Percentiles rank a stretch among this genome's conserved stretches.
These are phyloP conservation scores for Phialemonium atrogriseum DNA, from an alignment of 2,329 filamentous ascomycete genomes.

Conservation along the genomic window DNA sequence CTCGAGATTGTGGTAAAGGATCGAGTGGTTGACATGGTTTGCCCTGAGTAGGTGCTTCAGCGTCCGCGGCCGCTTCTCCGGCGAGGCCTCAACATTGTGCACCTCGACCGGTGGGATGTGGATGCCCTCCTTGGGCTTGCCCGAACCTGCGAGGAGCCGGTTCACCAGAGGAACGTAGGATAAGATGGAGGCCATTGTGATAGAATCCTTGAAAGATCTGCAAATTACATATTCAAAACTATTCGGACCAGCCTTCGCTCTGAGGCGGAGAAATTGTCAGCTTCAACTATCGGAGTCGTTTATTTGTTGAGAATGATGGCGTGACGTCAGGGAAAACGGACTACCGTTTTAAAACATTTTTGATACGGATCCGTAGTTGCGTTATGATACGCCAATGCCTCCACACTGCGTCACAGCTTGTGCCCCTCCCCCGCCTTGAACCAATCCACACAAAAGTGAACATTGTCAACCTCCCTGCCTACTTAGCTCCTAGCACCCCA, in stretches of 20 bases:
- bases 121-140: slow-evolving; percentile 28
- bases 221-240: too few relatives aligned
- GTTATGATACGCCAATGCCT: too few relatives aligned
- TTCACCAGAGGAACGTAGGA: slow-evolving; percentile 21
- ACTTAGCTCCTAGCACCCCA: not conserved
- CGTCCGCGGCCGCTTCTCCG: slow-evolving; percentile 71
- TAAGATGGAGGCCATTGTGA: slow-evolving; percentile 15
- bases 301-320: not conserved
- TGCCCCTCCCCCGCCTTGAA: slow-evolving; percentile 1
- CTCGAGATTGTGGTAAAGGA: slow-evolving; percentile 65
- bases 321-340: not conserved
- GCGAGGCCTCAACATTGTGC: slow-evolving; percentile 70
- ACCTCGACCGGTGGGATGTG: slow-evolving; percentile 60
- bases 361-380: too few relatives aligned
- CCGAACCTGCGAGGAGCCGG: slow-evolving; percentile 14
- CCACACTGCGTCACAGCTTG: not conserved
- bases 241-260: too few relatives aligned
- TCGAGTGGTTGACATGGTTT: slow-evolving; percentile 84
- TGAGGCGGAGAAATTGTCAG: too few relatives aligned
- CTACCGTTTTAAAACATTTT: too few relatives aligned
- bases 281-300: too few relatives aligned
- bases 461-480: too few relatives aligned
- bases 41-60: slow-evolving; percentile 86
- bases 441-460: too few relatives aligned
- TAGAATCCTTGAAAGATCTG: not conserved